phyloP scores from a whole-genome alignment of 257 asterid genomes.

The Solanum corneliomulleri region DNA sequence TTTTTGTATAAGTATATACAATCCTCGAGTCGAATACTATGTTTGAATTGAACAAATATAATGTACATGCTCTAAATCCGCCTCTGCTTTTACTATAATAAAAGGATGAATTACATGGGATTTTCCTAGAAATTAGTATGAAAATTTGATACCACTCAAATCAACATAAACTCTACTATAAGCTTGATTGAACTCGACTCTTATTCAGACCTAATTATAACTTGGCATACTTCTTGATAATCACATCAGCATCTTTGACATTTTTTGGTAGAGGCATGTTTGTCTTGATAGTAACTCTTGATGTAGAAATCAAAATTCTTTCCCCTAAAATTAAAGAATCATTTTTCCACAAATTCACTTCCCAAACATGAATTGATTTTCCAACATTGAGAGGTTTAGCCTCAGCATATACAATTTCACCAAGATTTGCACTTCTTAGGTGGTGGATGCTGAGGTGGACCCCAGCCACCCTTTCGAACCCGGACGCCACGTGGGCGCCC shows the following conservation, averaged over 20 bases:
- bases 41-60: no score
- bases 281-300: constrained; percentile 64
- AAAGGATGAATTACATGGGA: no score
- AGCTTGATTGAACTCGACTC: not conserved
- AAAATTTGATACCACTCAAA: not conserved
- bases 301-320: constrained; percentile 39
- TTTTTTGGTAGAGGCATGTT: constrained; percentile 53
- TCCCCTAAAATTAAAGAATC: constrained; percentile 6
- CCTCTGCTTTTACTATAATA: no score
- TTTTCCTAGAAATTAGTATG: no score
- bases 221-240: constrained; percentile 49
- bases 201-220: constrained; percentile 8
- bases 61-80: no score
- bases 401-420: constrained; percentile 58
- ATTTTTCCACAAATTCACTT: constrained; percentile 43
- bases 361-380: constrained; percentile 80
- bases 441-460: constrained; percentile 29
- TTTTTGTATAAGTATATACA: no score
- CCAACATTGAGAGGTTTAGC: constrained; percentile 61
- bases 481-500: constrained; percentile 31
- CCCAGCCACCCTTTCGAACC: constrained; percentile 26
- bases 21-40: no score
- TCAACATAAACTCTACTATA: not conserved
- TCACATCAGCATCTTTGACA: constrained; percentile 28
- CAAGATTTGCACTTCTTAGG: constrained; percentile 51